These are phyloP conservation scores for Sherardia arvensis DNA, from an alignment of 257 asterid genomes.

Conservation along the genomic window DNA sequence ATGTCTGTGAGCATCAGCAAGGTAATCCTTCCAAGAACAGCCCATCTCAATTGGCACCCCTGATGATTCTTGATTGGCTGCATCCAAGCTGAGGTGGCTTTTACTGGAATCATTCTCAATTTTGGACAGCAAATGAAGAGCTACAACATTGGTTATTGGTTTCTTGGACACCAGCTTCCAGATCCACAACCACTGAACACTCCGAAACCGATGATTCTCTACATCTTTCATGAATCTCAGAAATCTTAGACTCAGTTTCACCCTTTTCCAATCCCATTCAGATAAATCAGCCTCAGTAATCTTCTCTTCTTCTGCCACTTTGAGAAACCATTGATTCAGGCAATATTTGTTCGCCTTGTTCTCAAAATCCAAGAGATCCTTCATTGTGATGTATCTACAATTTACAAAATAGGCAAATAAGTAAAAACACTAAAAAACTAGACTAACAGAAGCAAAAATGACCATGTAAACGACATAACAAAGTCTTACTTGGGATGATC, in stretches of 20 bases:
- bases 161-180: slow-evolving; percentile 33
- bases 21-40: slow-evolving; percentile 69
- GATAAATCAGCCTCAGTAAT: slow-evolving; percentile 11
- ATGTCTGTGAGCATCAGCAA: slow-evolving; percentile 76
- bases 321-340: slow-evolving; percentile 14
- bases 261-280: slow-evolving; percentile 23
- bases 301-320: slow-evolving; percentile 11
- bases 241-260: slow-evolving; percentile 34
- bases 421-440: background rate
- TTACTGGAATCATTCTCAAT: slow-evolving; percentile 58
- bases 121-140: slow-evolving; percentile 23
- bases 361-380: slow-evolving; percentile 14
- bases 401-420: background rate
- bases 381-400: slow-evolving; percentile 15
- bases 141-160: slow-evolving; percentile 15
- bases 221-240: slow-evolving; percentile 19
- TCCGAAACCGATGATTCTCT: slow-evolving; percentile 37
- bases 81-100: slow-evolving; percentile 65
- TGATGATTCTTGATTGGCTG: slow-evolving; percentile 40
- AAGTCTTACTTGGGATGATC: slow-evolving; percentile 14
- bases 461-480: background rate
- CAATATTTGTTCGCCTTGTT: slow-evolving; percentile 13
- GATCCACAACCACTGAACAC: slow-evolving; percentile 70
- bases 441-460: background rate
- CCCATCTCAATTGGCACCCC: slow-evolving; percentile 57